Evolutionary conservation across 2,329 filamentous ascomycete genomes (phyloP), one percentile per base, ranked within the genome.

Genomic region (Trichoderma koningiopsis): DNA sequence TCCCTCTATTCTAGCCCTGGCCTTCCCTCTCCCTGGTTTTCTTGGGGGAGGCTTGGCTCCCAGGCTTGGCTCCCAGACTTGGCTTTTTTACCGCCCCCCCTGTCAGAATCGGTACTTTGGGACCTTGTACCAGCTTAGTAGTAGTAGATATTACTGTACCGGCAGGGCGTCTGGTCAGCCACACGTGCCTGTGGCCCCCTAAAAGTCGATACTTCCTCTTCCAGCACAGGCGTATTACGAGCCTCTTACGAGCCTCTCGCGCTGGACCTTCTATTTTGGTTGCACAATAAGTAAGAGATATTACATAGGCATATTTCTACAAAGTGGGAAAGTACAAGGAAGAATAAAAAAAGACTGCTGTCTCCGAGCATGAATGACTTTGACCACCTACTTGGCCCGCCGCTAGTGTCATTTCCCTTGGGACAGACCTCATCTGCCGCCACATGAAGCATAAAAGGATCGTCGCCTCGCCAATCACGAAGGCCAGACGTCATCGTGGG

Each of bases 71-170:
- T 65, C 52, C 49, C 16, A 5, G 16, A 16, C 62, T 65, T 40
- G 33, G 33, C 35, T 65, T 14, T 22, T 29, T 31, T n/a, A 24
- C 35, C 16, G 4, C 16, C 62, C 27, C 27, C 16, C 61, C 49
- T 16, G n/a, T 33, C 19, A 13, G 24, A 24, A 29, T 64, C 49
- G 27, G 64, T 67, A 67, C 64, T 67, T 66, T 22, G 16, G 14
- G 37, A 13, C 11, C 43, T 37, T 11, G 63, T 66, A 66, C 53
- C 53, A 5, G 10, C 27, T 2, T 29, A 27, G n/a, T n/a, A n/a
- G n/a, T n/a, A n/a, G n/a, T n/a, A n/a, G 43, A 59, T 67, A 58
- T 66, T 66, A 58, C 62, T 66, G 62, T 65, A 57, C 52, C 52
- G 29, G 16, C 63, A 58, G 53, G 63, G 53, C 61, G 55, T 27